A percentile compares a stretch with the other conserved stretches of the same genome.
Conservation (phyloP, 2,329 filamentous ascomycete species). For the Rutstroemia sp. region DNA sequence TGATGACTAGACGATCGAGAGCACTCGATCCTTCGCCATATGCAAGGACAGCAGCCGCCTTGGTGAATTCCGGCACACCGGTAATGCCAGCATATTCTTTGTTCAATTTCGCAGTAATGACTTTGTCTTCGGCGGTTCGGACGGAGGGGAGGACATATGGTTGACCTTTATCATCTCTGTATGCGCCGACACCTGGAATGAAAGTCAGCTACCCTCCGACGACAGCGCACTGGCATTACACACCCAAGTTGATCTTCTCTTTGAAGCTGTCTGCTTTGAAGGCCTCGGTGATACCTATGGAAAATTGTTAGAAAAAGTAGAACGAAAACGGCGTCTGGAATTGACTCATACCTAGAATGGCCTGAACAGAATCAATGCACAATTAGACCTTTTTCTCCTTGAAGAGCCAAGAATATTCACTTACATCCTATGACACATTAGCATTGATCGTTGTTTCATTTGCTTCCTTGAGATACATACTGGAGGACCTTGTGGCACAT, state of each 20-base stretch:
- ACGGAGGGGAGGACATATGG: conserved; percentile 96
- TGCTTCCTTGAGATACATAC: conserved; percentile 46
- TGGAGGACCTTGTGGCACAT: conserved; percentile 88
- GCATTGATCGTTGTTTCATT: conserved; percentile 1
- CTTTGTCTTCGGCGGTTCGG: conserved; percentile 77
- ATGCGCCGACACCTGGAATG: conserved; percentile 79
- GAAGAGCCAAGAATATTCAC: conserved; percentile 10
- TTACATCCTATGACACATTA: conserved; percentile 30
- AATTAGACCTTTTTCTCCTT: conserved; percentile 31
- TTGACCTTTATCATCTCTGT: conserved; percentile 97
- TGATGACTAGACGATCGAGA: conserved; percentile 78
- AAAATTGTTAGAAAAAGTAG: conserved; percentile 24
- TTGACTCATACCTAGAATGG: conserved; percentile 61
- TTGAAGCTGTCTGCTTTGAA: conserved; percentile 94
- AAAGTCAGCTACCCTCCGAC: conserved; percentile 15
- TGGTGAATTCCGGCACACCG: conserved; percentile 88
- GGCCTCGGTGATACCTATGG: conserved; percentile 82
- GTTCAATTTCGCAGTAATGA: conserved; percentile 71
- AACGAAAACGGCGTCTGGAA: conserved; percentile 11
- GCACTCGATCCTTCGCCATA: conserved; percentile 76
- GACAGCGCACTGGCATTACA: conserved; percentile 23
- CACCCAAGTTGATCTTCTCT: conserved; percentile 97
- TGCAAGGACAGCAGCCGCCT: conserved; percentile 81
- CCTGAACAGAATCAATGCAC: conserved; percentile 38
- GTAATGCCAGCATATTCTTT: conserved; percentile 99